Base-by-base conservation (phyloP, 2,329 filamentous ascomycete species). In the Sporothrix inflata region DNA sequence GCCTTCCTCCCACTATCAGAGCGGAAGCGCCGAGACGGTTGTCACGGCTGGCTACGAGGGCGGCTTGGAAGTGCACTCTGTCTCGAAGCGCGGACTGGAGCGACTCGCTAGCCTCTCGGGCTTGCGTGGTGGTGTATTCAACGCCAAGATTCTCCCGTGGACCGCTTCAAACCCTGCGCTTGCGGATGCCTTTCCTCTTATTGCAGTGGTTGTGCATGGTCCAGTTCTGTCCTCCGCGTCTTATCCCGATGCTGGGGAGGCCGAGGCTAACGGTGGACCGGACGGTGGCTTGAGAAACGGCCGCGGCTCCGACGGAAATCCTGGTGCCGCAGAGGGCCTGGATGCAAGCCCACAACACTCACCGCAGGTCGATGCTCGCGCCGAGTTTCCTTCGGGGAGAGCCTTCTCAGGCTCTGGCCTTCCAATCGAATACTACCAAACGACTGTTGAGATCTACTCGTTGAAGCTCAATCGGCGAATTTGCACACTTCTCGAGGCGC, bases 361-460 rank as follows among this genome's bases (percentile, higher is more conserved):
- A 11, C 53, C 69, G 9, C 61, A 69, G 11, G 6, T 34, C 27
- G 73, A 68, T 21, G 71, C 76, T 9, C 77, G 75, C 55, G 75
- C 76, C 42, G 75, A 74, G 27, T 78, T 71, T 4, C 19, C 30
- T 7, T 34, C 42, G 4, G 53, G 47, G 1, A 19, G 69, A 11
- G 24, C 51, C 2, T 12, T 38, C 47, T 24, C 66, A 2, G 60
- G 60, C 38, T 51, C 34, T 6, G 78, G 77, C 61, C 76, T 77
- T 71, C 77, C 80, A 70, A 82, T 90, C 73, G 87, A 88, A 67
- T 86, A 86, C 63, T 97, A 95, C 78, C 94, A 97, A 80, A 98
- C 94, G 0, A 91, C 91, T 0, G 93, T 97, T 6, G 94, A 98
- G 76, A 84, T 98, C 0, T 97, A 95, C 80, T 98, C 94, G 0